Evolutionary conservation across 73 alveolate species (phyloP).

Genomic region (Paramecium bursaria): DNA sequence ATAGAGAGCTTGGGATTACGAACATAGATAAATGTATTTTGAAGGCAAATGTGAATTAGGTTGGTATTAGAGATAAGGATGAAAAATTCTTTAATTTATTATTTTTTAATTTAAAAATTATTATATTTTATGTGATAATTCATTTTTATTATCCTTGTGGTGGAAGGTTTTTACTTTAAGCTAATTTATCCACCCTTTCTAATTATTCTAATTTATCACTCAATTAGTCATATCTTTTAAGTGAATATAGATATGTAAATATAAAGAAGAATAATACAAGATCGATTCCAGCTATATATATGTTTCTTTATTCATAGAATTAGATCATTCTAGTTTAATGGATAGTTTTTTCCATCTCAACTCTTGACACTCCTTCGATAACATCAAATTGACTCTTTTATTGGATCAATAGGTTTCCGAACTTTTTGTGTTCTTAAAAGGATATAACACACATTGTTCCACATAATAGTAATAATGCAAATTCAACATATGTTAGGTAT

Average conservation of each 20-base stretch:
- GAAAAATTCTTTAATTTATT: conserved; percentile 4
- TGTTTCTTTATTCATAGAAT: conserved; percentile 38
- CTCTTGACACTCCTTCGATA: background rate
- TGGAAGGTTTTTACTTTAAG: no score
- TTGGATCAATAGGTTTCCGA: background rate
- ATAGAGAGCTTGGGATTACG: conserved; percentile 35
- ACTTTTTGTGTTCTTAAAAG: background rate
- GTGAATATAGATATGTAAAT: conserved; percentile 6
- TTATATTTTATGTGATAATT: no score
- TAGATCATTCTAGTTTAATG: conserved; percentile 34
- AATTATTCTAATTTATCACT: conserved; percentile 4
- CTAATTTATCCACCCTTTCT: no score
- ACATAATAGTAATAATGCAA: background rate
- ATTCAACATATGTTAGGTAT: background rate
- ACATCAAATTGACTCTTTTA: background rate
- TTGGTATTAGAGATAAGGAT: conserved; percentile 60
- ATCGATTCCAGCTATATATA: conserved; percentile 5
- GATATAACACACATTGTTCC: background rate
- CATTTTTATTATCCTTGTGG: no score
- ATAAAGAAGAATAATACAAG: background rate
- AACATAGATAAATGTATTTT: conserved; percentile 33
- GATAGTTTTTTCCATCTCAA: conserved; percentile 48
- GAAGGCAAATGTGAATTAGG: conserved; percentile 57
- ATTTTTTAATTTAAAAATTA: no score
- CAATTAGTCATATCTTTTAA: background rate